Base-by-base conservation (phyloP, 768 basidiomycete genomes). In the Pleurotus tuber-regium region DNA sequence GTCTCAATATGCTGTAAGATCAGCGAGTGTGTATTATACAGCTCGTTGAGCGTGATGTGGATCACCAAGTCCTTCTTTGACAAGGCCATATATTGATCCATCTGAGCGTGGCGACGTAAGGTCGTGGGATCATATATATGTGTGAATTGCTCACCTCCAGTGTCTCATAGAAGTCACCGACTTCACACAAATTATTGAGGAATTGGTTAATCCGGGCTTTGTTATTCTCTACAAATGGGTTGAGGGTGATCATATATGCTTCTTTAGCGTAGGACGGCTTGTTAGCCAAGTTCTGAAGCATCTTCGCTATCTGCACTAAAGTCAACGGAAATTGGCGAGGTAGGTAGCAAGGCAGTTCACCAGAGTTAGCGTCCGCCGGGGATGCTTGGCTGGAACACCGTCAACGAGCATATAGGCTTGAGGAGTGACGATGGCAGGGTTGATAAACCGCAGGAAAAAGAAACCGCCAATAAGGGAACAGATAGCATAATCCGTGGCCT, bases 401-500 rank as follows among this genome's bases (percentile, higher is more conserved):
- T 98, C 95, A 24, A 99, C 97, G 43, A 99, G 82, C 97, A 99
- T 99, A 68, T 98, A 99, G 25, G 97, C 97, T 66, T 99, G 97
- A 0, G 97, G 97, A 0, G 97, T 99, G 55, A 99, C 97, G 51
- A 99, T 92, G 2, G 97, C 97, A 2, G 97, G 97, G 62, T 99
- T 99, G 74, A 99, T 98, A 73, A 99, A 99, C 16, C 97, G 90
- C 55, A 99, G 84, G 81, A 99, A 99, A 82, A 99, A 99, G 75
- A 99, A 99, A 8, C 97, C 97, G 43, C 97, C 97, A 56, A 99
- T 99, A 47, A 99, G 82, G 5, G 95, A 98, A 66, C 96, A 98
- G 51, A 99, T 96, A 42, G 96, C 94, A 59, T 94, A 95, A 73
- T 98, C 97, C 24, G 92, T 96, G 25, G 96, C 97, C 51, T 99